These are phyloP conservation scores for Globisporangium camurandrum DNA, from an alignment of 352 stramenopile genomes.

Conservation along the genomic window DNA sequence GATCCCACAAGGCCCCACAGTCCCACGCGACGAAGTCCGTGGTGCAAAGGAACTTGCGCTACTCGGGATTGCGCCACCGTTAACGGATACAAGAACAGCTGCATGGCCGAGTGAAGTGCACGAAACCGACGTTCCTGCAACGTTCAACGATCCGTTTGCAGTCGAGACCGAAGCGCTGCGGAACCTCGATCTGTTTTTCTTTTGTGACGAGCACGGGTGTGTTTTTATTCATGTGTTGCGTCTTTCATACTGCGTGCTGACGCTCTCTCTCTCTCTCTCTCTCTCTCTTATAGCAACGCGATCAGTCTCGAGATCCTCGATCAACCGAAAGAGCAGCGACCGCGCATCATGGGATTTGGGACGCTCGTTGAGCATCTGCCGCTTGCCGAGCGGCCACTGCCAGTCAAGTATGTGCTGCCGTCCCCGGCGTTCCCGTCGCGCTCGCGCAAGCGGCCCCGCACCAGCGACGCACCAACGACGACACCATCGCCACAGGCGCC, in stretches of 20 bases:
- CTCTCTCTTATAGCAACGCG: constrained; percentile 30
- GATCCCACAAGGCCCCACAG: constrained; percentile 49
- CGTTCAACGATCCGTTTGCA: constrained; percentile 66
- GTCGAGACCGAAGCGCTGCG: constrained; percentile 59
- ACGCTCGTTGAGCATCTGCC: constrained; percentile 73
- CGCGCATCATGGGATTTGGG: constrained; percentile 80
- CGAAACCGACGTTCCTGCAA: constrained; percentile 47
- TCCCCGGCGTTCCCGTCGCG: constrained; percentile 69
- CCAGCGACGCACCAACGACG: constrained; percentile 30
- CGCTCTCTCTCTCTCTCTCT: too few species aligned
- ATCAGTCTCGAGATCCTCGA: constrained; percentile 80
- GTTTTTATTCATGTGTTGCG: constrained; percentile 8
- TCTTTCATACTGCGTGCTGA: too few species aligned
- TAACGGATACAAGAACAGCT: constrained; percentile 13
- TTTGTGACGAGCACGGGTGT: constrained; percentile 79
- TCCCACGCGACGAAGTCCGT: constrained; percentile 47
- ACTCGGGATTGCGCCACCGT: too few species aligned
- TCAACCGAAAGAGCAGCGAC: constrained; percentile 58
- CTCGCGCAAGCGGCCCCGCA: constrained; percentile 60
- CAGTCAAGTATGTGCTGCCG: constrained; percentile 58
- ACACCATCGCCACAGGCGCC: too few species aligned
- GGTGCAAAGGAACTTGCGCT: constrained; percentile 52
- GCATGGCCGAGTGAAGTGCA: constrained; percentile 36
- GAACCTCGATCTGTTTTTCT: constrained; percentile 82
- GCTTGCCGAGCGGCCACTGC: constrained; percentile 44